A percentile compares a stretch with the other conserved stretches of the same genome.
Evolutionary conservation across 2,329 filamentous ascomycete genomes (phyloP).

Genomic region (Epichloe gansuensis): DNA sequence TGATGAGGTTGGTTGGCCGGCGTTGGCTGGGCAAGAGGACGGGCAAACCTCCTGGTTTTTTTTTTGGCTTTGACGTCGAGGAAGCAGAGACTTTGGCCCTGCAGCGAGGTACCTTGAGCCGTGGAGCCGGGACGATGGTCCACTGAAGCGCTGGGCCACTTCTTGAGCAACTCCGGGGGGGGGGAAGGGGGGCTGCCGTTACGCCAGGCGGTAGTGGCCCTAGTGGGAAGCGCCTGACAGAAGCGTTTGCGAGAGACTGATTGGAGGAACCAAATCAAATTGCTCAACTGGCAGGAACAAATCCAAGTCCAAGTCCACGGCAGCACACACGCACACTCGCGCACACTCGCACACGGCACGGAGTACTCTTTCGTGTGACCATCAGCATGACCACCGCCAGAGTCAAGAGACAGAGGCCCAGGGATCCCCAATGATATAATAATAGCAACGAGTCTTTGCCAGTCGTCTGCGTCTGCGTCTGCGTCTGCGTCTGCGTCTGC

Average conservation of each 20-base stretch:
- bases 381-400: no score
- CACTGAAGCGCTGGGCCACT: not conserved
- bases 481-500: not conserved
- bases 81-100: not conserved
- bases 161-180: not conserved
- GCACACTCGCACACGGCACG: not conserved
- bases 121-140: not conserved
- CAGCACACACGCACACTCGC: not conserved
- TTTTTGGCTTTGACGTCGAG: not conserved
- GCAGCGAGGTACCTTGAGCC: not conserved
- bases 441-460: not conserved
- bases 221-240: not conserved
- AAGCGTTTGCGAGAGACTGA: not conserved
- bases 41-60: not conserved
- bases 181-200: not conserved
- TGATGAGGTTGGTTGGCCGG: not conserved
- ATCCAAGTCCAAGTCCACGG: no score
- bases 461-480: not conserved
- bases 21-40: conserved; percentile 2
- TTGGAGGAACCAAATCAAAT: not conserved
- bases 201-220: not conserved
- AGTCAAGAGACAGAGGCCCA: not conserved
- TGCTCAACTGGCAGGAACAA: not conserved
- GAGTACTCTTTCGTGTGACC: no score
- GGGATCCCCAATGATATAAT: not conserved